Evolutionary conservation across 345 rosid species (phyloP).

Genomic region (Bruguiera gymnorhiza): DNA sequence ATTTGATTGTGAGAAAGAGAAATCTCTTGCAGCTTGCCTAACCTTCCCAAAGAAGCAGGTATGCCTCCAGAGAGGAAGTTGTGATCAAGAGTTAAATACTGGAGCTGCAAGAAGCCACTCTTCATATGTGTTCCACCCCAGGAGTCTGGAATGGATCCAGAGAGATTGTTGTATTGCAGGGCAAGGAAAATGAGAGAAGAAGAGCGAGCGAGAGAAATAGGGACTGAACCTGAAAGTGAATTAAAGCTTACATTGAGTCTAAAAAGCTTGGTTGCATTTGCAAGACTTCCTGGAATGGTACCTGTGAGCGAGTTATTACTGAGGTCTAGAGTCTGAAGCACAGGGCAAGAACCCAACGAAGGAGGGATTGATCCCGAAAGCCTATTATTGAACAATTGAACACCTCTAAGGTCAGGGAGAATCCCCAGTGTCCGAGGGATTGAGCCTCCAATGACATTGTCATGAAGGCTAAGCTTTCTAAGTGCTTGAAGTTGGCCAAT

Average conservation of each 20-base stretch:
- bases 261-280: conserved; percentile 21
- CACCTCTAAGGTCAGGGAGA: conserved; percentile 26
- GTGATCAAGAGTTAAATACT: conserved; percentile 39
- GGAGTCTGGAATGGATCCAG: conserved; percentile 65
- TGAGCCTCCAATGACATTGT: conserved; percentile 21
- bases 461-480: conserved; percentile 26
- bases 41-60: conserved; percentile 11
- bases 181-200: conserved; percentile 60
- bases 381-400: conserved; percentile 24
- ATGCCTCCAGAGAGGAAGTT: conserved; percentile 13
- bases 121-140: conserved; percentile 31
- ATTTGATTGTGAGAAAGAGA: conserved; percentile 10
- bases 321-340: conserved; percentile 65
- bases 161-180: conserved; percentile 68
- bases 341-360: conserved; percentile 59
- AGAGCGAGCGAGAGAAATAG: conserved; percentile 40
- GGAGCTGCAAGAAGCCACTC: conserved; percentile 38
- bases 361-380: conserved; percentile 47
- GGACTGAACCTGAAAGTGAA: conserved; percentile 57
- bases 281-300: conserved; percentile 17
- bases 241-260: conserved; percentile 71
- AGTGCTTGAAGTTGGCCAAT: conserved; percentile 28
- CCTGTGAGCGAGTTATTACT: conserved; percentile 21
- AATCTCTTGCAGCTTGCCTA: conserved; percentile 4
- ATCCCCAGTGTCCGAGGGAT: conserved; percentile 20